A percentile compares a stretch with the other conserved stretches of the same genome.
phyloP scores from a whole-genome alignment of 768 basidiomycete species.

The Auriculariales sp. region DNA sequence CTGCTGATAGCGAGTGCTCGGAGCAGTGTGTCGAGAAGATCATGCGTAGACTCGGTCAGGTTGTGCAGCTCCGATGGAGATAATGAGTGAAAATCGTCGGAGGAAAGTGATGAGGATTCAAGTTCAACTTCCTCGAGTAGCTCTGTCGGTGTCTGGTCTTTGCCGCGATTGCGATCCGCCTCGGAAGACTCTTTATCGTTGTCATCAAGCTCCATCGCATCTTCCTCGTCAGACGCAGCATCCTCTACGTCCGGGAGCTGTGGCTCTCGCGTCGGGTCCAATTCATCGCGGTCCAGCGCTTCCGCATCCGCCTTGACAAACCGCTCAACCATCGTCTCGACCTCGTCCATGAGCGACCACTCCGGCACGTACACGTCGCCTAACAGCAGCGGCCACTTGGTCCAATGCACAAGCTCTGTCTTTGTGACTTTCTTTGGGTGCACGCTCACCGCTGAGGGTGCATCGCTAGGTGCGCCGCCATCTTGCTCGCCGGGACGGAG shows the following conservation, averaged over 20 bases:
- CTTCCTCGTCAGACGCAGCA: slow-evolving; percentile 14
- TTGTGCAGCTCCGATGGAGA: not conserved
- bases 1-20: not conserved
- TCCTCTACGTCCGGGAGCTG: slow-evolving; percentile 14
- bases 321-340: slow-evolving; percentile 30
- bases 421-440: not conserved
- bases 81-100: not conserved
- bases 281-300: not conserved
- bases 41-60: not conserved
- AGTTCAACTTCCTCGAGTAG: not conserved
- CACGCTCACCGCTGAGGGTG: not conserved
- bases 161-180: not conserved
- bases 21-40: not conserved
- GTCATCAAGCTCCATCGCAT: slow-evolving; percentile 6
- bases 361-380: slow-evolving; percentile 51
- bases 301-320: slow-evolving; percentile 13
- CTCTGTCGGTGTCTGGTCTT: not conserved
- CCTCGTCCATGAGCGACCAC: slow-evolving; percentile 59
- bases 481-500: not conserved
- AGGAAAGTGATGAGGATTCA: not conserved
- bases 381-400: slow-evolving; percentile 57
- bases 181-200: not conserved
- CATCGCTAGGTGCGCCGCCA: too few species aligned
- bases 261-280: slow-evolving; percentile 5
- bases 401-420: slow-evolving; percentile 27